A percentile compares a stretch with the other conserved stretches of the same genome.
Evolutionary conservation across 495 filamentous ascomycete genomes (phyloP).

Genomic region (Annulohypoxylon bovei): DNA sequence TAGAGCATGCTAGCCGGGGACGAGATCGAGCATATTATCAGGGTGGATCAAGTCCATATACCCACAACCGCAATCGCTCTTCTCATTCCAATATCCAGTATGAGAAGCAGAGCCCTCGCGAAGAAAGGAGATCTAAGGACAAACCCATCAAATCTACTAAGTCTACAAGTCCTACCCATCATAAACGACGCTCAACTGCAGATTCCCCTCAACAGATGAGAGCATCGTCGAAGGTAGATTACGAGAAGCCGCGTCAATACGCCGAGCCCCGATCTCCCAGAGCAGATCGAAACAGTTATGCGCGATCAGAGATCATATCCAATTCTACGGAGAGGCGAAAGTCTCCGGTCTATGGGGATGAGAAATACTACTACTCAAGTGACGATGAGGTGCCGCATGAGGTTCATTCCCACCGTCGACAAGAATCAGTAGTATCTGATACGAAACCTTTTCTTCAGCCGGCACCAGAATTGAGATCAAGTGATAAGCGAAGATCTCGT

Average conservation of each 20-base stretch:
- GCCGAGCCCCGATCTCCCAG: constrained; percentile 26
- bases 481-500: constrained; percentile 32
- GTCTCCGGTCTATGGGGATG: constrained; percentile 25
- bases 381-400: constrained; percentile 38
- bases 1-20: constrained; percentile 49
- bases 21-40: constrained; percentile 56
- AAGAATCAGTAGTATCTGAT: constrained; percentile 21
- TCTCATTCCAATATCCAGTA: constrained; percentile 37
- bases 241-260: constrained; percentile 28
- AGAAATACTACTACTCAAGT: constrained; percentile 43
- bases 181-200: constrained; percentile 40
- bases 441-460: constrained; percentile 15
- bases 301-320: constrained; percentile 33
- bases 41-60: constrained; percentile 34
- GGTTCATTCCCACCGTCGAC: constrained; percentile 21
- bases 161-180: constrained; percentile 38
- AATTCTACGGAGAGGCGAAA: constrained; percentile 23
- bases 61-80: constrained; percentile 37
- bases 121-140: constrained; percentile 42
- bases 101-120: constrained; percentile 25
- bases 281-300: constrained; percentile 22
- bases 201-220: constrained; percentile 35
- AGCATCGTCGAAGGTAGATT: constrained; percentile 22
- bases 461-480: constrained; percentile 28
- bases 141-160: constrained; percentile 21